These are phyloP conservation scores for Fonsecaea erecta DNA, from an alignment of 2,329 filamentous ascomycete species.

Conservation along the genomic window DNA sequence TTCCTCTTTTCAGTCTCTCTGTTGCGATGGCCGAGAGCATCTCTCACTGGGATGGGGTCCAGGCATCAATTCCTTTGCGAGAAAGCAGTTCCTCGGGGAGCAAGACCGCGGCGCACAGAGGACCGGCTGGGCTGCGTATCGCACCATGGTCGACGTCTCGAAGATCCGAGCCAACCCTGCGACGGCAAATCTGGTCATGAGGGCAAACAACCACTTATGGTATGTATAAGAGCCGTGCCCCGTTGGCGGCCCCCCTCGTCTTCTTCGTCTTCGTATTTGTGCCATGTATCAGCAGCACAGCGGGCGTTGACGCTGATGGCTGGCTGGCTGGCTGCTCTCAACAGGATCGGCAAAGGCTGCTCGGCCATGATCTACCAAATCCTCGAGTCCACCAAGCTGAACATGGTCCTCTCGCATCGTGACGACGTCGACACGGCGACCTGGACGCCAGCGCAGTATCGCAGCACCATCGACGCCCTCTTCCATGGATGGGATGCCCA, in stretches of 20 bases:
- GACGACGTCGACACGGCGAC: slow-evolving; percentile 1
- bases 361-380: slow-evolving; percentile 6
- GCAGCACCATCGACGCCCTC: neutral
- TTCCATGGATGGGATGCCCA: neutral
- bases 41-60: neutral
- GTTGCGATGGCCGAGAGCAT: too few relatives aligned
- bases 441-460: neutral
- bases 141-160: neutral
- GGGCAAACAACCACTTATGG: slow-evolving; percentile 1
- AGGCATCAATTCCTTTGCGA: slow-evolving; percentile 3
- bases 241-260: neutral
- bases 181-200: neutral
- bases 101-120: neutral
- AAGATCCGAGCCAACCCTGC: neutral
- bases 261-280: too few relatives aligned
- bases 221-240: neutral
- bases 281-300: too few relatives aligned
- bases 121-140: slow-evolving; percentile 4
- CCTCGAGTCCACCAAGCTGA: neutral
- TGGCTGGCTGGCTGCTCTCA: too few relatives aligned
- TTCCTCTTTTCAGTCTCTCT: too few relatives aligned
- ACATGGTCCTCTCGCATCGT: slow-evolving; percentile 3
- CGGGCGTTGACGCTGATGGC: too few relatives aligned
- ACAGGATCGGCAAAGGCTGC: slow-evolving; percentile 1
- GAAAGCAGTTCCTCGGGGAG: neutral